phyloP scores from a whole-genome alignment of 208 protist species.

The Trichomonas gallinae region DNA sequence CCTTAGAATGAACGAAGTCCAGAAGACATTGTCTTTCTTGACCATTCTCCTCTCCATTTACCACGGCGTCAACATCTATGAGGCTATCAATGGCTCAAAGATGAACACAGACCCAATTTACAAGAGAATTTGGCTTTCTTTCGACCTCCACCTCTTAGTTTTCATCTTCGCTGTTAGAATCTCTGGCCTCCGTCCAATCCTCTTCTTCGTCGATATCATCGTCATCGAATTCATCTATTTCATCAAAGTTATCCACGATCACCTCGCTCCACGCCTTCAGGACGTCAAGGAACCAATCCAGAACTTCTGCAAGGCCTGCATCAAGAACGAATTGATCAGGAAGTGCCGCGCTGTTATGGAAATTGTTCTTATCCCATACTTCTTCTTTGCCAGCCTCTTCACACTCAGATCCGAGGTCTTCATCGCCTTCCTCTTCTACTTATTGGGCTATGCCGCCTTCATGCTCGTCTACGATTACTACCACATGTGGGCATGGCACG shows the following conservation, averaged over 20 bases:
- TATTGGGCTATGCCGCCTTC: background rate
- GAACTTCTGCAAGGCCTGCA: background rate
- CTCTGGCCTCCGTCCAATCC: background rate
- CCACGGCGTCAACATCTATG: background rate
- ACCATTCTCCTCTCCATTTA: background rate
- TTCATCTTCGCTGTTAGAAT: background rate
- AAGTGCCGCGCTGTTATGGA: background rate
- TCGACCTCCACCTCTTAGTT: background rate
- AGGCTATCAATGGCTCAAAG: background rate
- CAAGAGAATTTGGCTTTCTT: background rate
- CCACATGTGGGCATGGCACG: background rate
- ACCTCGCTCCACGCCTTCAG: background rate
- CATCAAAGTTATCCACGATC: background rate
- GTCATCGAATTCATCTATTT: background rate
- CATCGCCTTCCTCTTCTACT: background rate
- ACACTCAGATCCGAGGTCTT: background rate
- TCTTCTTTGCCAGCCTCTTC: background rate
- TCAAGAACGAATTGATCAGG: background rate
- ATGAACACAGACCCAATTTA: background rate
- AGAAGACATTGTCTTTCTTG: background rate
- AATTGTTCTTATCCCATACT: background rate
- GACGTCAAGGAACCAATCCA: background rate
- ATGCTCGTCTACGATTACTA: background rate
- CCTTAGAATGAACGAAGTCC: background rate
- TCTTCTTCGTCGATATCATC: background rate